Conservation (phyloP, 306 rosid genomes). For the Quercus bicolor region DNA sequence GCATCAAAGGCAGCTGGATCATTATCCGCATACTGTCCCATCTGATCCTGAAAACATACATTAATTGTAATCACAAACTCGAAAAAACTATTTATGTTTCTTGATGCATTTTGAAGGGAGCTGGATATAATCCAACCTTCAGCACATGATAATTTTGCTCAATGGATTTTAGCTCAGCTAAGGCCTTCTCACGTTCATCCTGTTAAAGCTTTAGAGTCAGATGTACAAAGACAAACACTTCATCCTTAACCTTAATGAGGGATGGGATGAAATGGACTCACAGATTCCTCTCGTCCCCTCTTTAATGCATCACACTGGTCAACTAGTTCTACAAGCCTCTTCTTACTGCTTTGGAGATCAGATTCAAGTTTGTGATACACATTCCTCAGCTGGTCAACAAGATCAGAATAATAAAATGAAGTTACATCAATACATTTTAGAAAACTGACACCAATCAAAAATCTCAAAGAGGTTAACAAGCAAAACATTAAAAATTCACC, state of each 20-base stretch:
- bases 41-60: slow-evolving; percentile 56
- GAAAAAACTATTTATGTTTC: background rate
- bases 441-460: slow-evolving; percentile 8
- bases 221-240: slow-evolving; percentile 12
- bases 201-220: slow-evolving; percentile 21
- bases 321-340: slow-evolving; percentile 56
- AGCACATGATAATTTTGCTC: slow-evolving; percentile 60
- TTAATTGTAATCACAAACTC: slow-evolving; percentile 18
- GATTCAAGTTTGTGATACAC: slow-evolving; percentile 72
- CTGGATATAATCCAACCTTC: slow-evolving; percentile 51
- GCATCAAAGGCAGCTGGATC: slow-evolving; percentile 94
- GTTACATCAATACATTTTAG: slow-evolving; percentile 3
- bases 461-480: slow-evolving; percentile 4
- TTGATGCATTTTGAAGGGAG: slow-evolving; percentile 2
- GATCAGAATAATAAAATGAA: slow-evolving; percentile 4
- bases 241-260: slow-evolving; percentile 9
- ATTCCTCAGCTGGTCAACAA: slow-evolving; percentile 65
- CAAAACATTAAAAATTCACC: slow-evolving; percentile 42
- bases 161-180: slow-evolving; percentile 64
- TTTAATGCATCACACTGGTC: slow-evolving; percentile 61
- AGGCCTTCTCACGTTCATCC: slow-evolving; percentile 84
- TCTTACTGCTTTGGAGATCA: slow-evolving; percentile 60
- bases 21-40: slow-evolving; percentile 80
- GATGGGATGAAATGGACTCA: slow-evolving; percentile 36
- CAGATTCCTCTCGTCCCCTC: slow-evolving; percentile 93